Evolutionary conservation across 208 protist genomes (phyloP), one percentile per base, ranked within the genome.

Genomic region (Vickermania ingenoplastis): DNA sequence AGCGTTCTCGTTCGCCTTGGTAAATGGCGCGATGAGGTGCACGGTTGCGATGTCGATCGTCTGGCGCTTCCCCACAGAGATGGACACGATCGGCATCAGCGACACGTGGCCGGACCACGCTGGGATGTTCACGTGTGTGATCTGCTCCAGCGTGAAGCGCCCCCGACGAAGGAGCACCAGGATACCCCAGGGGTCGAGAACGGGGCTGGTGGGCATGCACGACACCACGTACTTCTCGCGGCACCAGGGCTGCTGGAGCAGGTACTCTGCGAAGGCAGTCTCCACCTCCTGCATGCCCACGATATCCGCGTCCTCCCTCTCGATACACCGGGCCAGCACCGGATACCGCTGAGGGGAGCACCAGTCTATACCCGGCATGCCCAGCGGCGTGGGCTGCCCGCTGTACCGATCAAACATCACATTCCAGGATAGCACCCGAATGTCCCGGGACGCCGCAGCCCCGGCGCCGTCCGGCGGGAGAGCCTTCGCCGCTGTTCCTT

Each of bases 351-450:
- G 71, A n/a, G 73, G 69, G 24, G 81, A 83, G 73, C 89, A 95
- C 83, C 83, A 95, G 71, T 95, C 86, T 50, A 95, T 93, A 53
- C 89, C 89, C 1, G 89, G 89, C 86, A 89, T 92, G 14, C 89
- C 89, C 21, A 95, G 72, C 31, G 89, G 89, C 1, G 89, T 95
- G 13, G 85, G 85, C 63, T 95, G 82, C 5, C 73, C 73, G 62
- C 79, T 92, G 81, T 91, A 95, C 3, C 89, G 75, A 61, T 95
- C 86, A 65, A 95, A 95, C 83, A 92, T 89, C 25, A 95, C 89
- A 65, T 95, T 95, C 84, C 86, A 95, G 59, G 89, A 89, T 25
- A 95, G 69, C 56, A 93, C 53, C 57, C 75, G 78, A 41, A 95
- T 61, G 41, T 59, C 70, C 3, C 54, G n/a, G 45, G 45, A 57